Evolutionary conservation across 2,329 filamentous ascomycete genomes (phyloP).

Genomic region (Onygenales sp.): DNA sequence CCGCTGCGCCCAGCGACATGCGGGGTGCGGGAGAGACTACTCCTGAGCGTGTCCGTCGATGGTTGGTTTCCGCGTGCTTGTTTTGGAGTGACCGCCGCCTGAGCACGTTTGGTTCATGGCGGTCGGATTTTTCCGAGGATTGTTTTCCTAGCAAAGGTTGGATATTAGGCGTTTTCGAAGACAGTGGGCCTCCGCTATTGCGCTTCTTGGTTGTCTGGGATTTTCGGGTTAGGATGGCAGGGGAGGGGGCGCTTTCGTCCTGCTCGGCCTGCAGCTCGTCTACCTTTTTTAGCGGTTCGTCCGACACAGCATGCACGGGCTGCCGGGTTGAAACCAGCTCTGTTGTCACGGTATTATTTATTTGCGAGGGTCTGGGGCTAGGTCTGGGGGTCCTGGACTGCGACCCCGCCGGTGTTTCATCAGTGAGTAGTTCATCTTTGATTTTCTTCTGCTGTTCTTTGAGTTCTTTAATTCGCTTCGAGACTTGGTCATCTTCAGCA

Average conservation of each 20-base stretch:
- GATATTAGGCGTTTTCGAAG: slow-evolving; percentile 19
- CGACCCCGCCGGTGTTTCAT: slow-evolving; percentile 18
- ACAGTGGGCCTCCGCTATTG: slow-evolving; percentile 17
- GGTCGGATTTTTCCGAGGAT: slow-evolving; percentile 15
- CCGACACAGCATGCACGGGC: not conserved
- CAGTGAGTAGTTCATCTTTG: slow-evolving; percentile 38
- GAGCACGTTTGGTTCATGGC: slow-evolving; percentile 18
- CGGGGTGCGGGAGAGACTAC: slow-evolving; percentile 5
- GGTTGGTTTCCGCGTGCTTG: slow-evolving; percentile 16
- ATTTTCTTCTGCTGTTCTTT: slow-evolving; percentile 48
- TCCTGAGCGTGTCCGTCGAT: slow-evolving; percentile 29
- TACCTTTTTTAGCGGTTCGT: slow-evolving; percentile 12
- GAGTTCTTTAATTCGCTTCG: slow-evolving; percentile 48
- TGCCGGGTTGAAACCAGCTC: not conserved
- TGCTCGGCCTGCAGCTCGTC: slow-evolving; percentile 20
- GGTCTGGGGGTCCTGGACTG: slow-evolving; percentile 12
- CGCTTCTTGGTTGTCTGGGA: slow-evolving; percentile 22
- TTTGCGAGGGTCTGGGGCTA: slow-evolving; percentile 13
- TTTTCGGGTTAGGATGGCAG: slow-evolving; percentile 55
- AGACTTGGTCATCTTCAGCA: slow-evolving; percentile 46
- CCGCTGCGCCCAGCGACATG: slow-evolving; percentile 1
- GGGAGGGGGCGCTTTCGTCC: slow-evolving; percentile 61
- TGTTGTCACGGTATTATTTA: not conserved
- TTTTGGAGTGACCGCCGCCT: slow-evolving; percentile 21
- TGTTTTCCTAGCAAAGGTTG: slow-evolving; percentile 17